These are phyloP conservation scores for Venustampulla echinocandica DNA, from an alignment of 495 filamentous ascomycete genomes.

Conservation along the genomic window DNA sequence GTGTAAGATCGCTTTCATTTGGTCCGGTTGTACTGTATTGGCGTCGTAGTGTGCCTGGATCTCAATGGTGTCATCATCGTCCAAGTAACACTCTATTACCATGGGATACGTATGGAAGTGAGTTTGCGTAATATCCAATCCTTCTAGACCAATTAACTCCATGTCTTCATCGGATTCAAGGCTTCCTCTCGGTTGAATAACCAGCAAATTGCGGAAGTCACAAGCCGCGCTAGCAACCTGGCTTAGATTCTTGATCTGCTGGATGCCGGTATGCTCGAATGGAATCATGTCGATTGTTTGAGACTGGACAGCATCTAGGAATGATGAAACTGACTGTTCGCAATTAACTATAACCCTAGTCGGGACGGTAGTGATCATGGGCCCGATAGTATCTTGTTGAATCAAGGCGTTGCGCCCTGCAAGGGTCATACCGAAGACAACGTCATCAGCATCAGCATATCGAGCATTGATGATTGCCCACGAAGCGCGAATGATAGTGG, in stretches of 20 bases:
- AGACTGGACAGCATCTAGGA: conserved; percentile 38
- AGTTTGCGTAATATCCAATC: background rate
- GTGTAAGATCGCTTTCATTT: conserved; percentile 17
- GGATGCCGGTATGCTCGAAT: conserved; percentile 61
- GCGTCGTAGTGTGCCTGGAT: conserved; percentile 20
- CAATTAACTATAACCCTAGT: conserved; percentile 35
- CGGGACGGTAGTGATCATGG: conserved; percentile 59
- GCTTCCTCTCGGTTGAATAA: conserved; percentile 5
- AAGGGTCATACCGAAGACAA: conserved; percentile 49
- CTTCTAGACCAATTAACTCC: background rate
- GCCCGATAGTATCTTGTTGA: conserved; percentile 42
- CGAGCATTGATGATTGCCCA: conserved; percentile 30
- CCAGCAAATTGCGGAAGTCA: conserved; percentile 45
- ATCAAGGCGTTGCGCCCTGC: conserved; percentile 46
- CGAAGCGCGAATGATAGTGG: conserved; percentile 25
- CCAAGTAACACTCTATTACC: conserved; percentile 17
- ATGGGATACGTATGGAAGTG: conserved; percentile 17
- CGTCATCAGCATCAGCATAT: conserved; percentile 32
- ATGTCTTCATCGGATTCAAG: background rate
- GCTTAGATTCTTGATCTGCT: conserved; percentile 56
- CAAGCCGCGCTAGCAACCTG: conserved; percentile 55
- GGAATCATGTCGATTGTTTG: conserved; percentile 43
- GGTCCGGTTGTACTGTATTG: conserved; percentile 15
- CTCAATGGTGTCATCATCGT: conserved; percentile 5
- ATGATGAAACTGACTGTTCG: background rate